Conservation (phyloP, 768 basidiomycete genomes). For the Amanita molliuscula region DNA sequence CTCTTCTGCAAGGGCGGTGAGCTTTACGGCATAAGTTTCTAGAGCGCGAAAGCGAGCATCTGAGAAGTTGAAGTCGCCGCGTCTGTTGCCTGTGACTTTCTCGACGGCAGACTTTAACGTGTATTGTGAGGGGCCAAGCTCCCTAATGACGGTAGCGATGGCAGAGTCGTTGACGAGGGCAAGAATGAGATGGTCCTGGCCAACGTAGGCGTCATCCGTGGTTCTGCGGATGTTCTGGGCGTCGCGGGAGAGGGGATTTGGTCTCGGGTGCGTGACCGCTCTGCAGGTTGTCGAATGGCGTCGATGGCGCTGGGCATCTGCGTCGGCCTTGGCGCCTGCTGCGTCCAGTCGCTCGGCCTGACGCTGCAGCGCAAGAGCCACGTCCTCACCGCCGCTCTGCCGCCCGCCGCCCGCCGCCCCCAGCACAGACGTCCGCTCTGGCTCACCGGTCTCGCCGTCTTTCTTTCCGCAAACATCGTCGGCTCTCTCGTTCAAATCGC, state of each 20-base stretch:
- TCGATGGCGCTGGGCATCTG: constrained; percentile 39
- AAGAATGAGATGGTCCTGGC: constrained; percentile 85
- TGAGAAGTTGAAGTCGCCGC: constrained; percentile 77
- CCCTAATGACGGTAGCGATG: constrained; percentile 63
- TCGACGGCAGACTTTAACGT: constrained; percentile 68
- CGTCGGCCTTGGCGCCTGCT: constrained; percentile 71
- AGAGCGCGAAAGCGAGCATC: constrained; percentile 93
- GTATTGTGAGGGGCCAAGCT: constrained; percentile 61
- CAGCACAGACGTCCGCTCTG: constrained; percentile 84
- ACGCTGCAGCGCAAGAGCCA: constrained; percentile 94
- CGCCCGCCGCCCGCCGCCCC: constrained; percentile 48
- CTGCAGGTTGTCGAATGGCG: not conserved
- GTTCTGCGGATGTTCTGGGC: constrained; percentile 72
- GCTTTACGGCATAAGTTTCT: constrained; percentile 78
- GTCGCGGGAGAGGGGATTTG: constrained; percentile 60
- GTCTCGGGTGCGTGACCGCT: too few species aligned
- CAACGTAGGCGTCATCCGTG: constrained; percentile 85
- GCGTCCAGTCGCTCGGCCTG: constrained; percentile 83
- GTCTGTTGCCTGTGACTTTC: constrained; percentile 72
- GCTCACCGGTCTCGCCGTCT: constrained; percentile 79
- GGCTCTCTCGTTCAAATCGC: constrained; percentile 90
- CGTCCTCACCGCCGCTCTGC: constrained; percentile 67
- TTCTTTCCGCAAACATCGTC: constrained; percentile 80
- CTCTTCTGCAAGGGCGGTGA: constrained; percentile 81
- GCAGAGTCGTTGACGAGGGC: constrained; percentile 71